Conservation (phyloP, 2,329 filamentous ascomycete genomes). For the Epichloe coenophiala region DNA sequence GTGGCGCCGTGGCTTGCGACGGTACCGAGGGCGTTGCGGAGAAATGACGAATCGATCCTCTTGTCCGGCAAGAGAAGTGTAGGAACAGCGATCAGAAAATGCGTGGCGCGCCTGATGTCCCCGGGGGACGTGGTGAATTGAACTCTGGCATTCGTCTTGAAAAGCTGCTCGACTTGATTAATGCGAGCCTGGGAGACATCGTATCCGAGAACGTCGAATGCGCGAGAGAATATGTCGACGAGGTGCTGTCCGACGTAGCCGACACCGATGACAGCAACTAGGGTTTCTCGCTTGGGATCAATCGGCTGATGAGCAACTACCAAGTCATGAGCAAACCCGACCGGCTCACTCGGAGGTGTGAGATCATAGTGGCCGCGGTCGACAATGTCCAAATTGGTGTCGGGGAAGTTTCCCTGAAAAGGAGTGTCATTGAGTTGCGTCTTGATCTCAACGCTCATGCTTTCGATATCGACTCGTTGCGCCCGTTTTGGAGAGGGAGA, state of each 20-base stretch:
- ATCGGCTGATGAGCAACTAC: conserved; percentile 1
- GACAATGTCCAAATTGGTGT: conserved; percentile 6
- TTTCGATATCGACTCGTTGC: neutral
- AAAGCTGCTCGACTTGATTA: conserved; percentile 17
- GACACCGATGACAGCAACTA: conserved; percentile 36
- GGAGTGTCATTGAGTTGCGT: neutral
- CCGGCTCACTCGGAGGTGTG: conserved; percentile 20
- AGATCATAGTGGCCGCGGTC: conserved; percentile 18
- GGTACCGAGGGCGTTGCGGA: conserved; percentile 28
- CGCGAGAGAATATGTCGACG: conserved; percentile 26
- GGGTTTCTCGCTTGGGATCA: conserved; percentile 12
- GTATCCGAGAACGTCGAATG: conserved; percentile 31
- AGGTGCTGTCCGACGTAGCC: conserved; percentile 40
- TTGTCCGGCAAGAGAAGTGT: conserved; percentile 34
- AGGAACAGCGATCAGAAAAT: conserved; percentile 41
- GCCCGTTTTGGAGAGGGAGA: neutral
- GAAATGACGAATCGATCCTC: conserved; percentile 32
- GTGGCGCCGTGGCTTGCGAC: conserved; percentile 27
- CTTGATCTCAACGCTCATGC: neutral
- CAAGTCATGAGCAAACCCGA: conserved; percentile 12
- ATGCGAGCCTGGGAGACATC: conserved; percentile 30
- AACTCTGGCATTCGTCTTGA: conserved; percentile 15
- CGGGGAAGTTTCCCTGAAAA: neutral
- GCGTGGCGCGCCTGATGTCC: conserved; percentile 29
- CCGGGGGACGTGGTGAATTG: conserved; percentile 26